Percentiles rank a stretch among this genome's conserved stretches.
phyloP scores from a whole-genome alignment of 352 stramenopile species.

The Globisporangium echinulatum region DNA sequence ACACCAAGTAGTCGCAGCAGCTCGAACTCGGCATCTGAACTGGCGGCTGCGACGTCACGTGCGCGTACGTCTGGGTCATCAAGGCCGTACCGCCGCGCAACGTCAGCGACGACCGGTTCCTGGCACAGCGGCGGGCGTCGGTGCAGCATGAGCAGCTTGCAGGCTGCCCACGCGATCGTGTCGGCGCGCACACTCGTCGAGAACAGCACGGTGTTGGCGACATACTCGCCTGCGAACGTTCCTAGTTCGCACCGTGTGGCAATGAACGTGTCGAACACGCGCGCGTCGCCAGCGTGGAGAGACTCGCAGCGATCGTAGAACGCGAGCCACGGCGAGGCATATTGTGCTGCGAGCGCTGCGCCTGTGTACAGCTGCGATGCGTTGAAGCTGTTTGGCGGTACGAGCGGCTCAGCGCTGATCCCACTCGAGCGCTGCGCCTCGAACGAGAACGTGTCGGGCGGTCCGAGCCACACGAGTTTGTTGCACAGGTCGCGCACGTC shows the following conservation, averaged over 20 bases:
- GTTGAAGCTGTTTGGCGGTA: conserved; percentile 8
- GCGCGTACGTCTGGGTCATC: conserved; percentile 15
- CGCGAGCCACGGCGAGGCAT: conserved; percentile 20
- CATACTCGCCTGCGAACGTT: conserved; percentile 5
- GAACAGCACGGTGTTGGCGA: conserved; percentile 29
- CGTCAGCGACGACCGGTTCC: conserved; percentile 46
- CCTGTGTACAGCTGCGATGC: conserved; percentile 10
- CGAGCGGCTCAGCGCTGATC: conserved; percentile 11
- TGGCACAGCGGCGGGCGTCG: conserved; percentile 47
- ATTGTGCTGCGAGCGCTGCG: conserved; percentile 9
- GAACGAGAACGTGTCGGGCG: conserved; percentile 19
- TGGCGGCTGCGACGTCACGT: conserved; percentile 22
- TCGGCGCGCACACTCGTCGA: conserved; percentile 37
- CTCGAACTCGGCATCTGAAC: conserved; percentile 47
- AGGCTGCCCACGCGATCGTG: conserved; percentile 45
- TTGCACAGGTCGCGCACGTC: conserved; percentile 26
- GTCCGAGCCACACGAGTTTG: conserved; percentile 27
- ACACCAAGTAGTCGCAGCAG: conserved; percentile 38
- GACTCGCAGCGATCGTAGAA: conserved; percentile 23
- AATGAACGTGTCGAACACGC: conserved; percentile 8
- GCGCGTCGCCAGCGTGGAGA: conserved; percentile 10
- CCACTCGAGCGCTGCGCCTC: conserved; percentile 8
- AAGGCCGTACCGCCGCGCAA: conserved; percentile 36
- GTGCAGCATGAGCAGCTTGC: conserved; percentile 44
- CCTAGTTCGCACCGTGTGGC: conserved; percentile 23